Evolutionary conservation across 2,329 filamentous ascomycete genomes (phyloP), one percentile per base, ranked within the genome.

Genomic region (Zasmidium citrigriseum): DNA sequence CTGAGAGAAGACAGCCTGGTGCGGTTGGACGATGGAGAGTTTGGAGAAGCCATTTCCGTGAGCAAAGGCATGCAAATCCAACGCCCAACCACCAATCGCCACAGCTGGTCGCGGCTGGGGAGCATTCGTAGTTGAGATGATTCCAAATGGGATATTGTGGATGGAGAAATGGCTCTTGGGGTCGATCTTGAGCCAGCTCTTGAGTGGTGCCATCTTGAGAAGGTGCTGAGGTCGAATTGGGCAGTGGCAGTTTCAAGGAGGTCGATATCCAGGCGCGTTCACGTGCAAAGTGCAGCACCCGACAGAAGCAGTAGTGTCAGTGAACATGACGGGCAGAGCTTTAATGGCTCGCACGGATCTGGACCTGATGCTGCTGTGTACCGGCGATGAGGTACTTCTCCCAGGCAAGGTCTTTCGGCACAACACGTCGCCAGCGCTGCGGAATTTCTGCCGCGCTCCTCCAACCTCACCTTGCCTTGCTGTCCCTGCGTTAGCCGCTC

Each of bases 91-190:
- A 50, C 90, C 90, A 66, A 95, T 89, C 10, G 89, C 89, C 59
- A 90, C 77, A 14, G 89, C 90, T 10, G 86, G 82, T 24, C 86
- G 86, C 1, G 81, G 88, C 23, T 79, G 79, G 11, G 79, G 67
- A 58, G 84, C 80, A 4, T 79, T 73, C 2, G 80, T 63, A 0
- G 88, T 88, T 25, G 86, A 88, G 70, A 95, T 90, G 77, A 95
- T 86, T 68, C 90, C 90, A 69, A 93, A 93, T 1, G 90, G 90
- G 54, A 95, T 88, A 71, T 95, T 95, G 68, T 87, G 85, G 52
- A 93, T 77, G 9, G 89, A 90, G 75, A 92, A 92, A 68, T 86
- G 85, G 57, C 83, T 87, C 57, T 79, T 77, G 53, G 78, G 77
- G 48, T 85, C 82, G 59, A 88, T 85, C 51, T 74, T 74, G 55